Percentiles rank a stretch among this genome's conserved stretches.
phyloP scores from a whole-genome alignment of 2,329 filamentous ascomycete species.

The Xylaria hypoxylon region DNA sequence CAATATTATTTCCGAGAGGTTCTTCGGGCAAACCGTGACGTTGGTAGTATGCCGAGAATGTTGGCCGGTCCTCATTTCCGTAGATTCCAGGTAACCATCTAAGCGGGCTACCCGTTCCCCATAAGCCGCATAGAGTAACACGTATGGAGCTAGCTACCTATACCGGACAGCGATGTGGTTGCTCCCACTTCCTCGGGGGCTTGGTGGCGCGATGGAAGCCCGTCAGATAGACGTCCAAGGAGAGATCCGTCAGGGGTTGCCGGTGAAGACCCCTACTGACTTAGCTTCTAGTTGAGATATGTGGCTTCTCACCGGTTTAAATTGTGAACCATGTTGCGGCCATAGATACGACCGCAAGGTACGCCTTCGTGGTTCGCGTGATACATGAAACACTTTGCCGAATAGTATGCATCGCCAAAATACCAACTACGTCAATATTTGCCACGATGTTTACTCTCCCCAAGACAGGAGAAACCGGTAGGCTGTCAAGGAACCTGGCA shows the following conservation, averaged over 20 bases:
- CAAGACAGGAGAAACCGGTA: background rate
- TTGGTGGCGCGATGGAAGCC: background rate
- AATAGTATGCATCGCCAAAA: background rate
- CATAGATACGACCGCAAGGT: background rate
- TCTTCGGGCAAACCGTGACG: background rate
- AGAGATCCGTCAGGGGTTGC: background rate
- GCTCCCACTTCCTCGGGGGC: background rate
- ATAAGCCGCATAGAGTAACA: too few species aligned
- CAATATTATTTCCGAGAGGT: background rate
- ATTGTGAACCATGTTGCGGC: background rate
- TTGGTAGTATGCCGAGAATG: background rate
- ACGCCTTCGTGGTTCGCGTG: background rate
- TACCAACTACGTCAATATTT: background rate
- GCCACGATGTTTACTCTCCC: background rate
- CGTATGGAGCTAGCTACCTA: background rate
- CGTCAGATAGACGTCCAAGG: background rate
- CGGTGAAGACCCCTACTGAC: background rate
- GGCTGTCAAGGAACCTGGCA: background rate
- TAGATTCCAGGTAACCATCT: background rate
- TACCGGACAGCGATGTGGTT: background rate
- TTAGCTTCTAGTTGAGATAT: background rate
- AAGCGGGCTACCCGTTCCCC: background rate
- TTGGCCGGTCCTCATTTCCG: background rate
- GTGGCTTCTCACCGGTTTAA: background rate
- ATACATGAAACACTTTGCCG: background rate